Base-by-base conservation (phyloP, 1,284 basidiomycete genomes). In the Leucoagaricus sp. region DNA sequence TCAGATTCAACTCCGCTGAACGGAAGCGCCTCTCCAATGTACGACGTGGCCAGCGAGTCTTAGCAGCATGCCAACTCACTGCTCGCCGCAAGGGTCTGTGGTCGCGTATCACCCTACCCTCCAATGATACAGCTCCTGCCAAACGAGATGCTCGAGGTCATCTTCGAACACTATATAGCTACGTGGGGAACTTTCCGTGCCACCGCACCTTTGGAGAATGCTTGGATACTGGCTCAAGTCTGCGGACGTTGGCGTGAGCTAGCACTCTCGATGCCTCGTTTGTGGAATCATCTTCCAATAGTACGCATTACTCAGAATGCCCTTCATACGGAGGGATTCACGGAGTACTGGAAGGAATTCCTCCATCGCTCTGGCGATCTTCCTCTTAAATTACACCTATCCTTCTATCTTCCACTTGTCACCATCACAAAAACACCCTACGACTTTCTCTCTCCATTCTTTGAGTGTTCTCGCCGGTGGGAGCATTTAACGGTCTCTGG, bases 201-300 rank as follows among this genome's bases (percentile, higher is more conserved):
- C 15, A 10, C n/a, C 15, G 47, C 47, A 7, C 47, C 47, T 17
- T 9, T 6, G 5, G 19, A 6, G n/a, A 36, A 31, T 21, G 47
- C 47, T 19, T 49, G n/a, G 29, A 12, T 31, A 3, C 47, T 49
- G 7, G 47, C 31, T 17, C 33, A 19, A 8, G 47, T 49, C 2
- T 49, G 47, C 31, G 4, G 33, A 2, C 21, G 47, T 12, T 49
- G 47, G 47, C 47, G 47, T 6, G 21, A 13, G 8, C 47, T 49
- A 17, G 47, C 47, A 23, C 31, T 49, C 15, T 49, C 47, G n/a
- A 34, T 49, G 47, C 47, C 47, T 3, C 47, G 23, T n/a, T 19
- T 49, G 10, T 49, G 47, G 47, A 49, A 49, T 31, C 29, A 49
- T 23, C 47, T 31, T 19, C 47, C 47, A n/a, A 25, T 34, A 4